Evolutionary conservation across 257 asterid species (phyloP).

Genomic region (Echium plantagineum): DNA sequence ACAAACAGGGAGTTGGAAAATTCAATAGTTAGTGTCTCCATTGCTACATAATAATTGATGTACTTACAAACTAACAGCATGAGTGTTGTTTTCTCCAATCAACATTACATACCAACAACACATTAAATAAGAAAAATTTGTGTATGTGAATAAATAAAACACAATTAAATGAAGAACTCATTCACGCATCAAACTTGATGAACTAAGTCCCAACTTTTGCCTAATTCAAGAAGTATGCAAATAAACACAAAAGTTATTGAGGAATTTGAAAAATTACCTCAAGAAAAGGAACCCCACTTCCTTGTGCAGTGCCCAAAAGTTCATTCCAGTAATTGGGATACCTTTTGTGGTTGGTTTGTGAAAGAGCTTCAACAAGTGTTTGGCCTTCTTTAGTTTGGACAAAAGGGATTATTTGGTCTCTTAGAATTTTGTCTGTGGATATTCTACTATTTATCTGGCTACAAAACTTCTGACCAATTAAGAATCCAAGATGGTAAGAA

Average conservation of each 20-base stretch:
- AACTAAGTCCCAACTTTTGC: too few species aligned
- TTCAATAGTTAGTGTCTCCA: too few species aligned
- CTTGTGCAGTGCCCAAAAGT: conserved; percentile 64
- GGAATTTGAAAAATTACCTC: conserved; percentile 22
- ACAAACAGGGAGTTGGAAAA: too few species aligned
- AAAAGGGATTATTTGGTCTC: conserved; percentile 67
- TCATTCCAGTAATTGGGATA: conserved; percentile 72
- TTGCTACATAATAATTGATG: too few species aligned
- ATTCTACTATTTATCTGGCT: conserved; percentile 46
- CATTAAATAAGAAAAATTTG: too few species aligned
- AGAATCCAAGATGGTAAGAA: conserved; percentile 43
- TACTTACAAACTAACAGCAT: too few species aligned
- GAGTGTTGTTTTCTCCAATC: too few species aligned
- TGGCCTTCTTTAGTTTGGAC: conserved; percentile 38
- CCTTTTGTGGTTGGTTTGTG: conserved; percentile 31
- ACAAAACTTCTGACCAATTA: conserved; percentile 52
- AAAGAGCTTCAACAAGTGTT: conserved; percentile 39
- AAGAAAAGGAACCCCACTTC: conserved; percentile 60
- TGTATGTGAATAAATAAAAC: too few species aligned
- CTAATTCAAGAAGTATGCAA: too few species aligned
- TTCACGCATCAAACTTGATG: too few species aligned
- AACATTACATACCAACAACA: too few species aligned
- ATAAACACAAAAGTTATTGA: not conserved
- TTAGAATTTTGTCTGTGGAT: conserved; percentile 52
- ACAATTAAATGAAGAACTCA: too few species aligned